Evolutionary conservation across 1,284 basidiomycete genomes (phyloP).

Genomic region (Malassezia pachydermatis): DNA sequence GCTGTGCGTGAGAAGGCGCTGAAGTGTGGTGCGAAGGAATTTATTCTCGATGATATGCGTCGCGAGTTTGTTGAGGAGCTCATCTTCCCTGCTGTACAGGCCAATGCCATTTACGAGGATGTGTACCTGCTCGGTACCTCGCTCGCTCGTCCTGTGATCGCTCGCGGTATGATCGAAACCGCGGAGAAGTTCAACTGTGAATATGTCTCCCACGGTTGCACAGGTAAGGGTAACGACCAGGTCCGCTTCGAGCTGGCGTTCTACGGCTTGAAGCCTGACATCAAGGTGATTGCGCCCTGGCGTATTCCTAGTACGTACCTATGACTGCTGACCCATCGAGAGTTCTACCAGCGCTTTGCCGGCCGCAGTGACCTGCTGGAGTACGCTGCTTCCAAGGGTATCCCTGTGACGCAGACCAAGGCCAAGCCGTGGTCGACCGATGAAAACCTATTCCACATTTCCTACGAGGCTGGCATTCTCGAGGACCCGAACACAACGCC

Average conservation of each 20-base stretch:
- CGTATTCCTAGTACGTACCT: constrained; percentile 66
- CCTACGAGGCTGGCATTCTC: constrained; percentile 96
- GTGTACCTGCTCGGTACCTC: constrained; percentile 97
- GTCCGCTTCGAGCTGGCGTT: constrained; percentile 98
- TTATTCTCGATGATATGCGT: constrained; percentile 86
- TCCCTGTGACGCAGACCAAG: constrained; percentile 88
- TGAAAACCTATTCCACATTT: constrained; percentile 99
- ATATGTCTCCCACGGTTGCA: constrained; percentile 95
- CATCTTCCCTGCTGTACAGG: constrained; percentile 92
- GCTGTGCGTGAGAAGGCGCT: constrained; percentile 86
- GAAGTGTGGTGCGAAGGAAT: constrained; percentile 84
- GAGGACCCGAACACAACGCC: constrained; percentile 94
- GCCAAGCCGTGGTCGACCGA: constrained; percentile 95
- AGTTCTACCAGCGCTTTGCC: constrained; percentile 96
- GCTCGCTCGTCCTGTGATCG: constrained; percentile 93
- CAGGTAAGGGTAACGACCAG: constrained; percentile 98
- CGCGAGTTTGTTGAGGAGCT: constrained; percentile 91
- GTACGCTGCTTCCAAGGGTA: constrained; percentile 77
- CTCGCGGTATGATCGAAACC: constrained; percentile 92
- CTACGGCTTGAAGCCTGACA: constrained; percentile 94
- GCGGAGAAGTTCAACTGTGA: constrained; percentile 62
- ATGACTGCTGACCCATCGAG: too few relatives aligned
- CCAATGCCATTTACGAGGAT: constrained; percentile 98
- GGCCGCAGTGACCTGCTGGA: constrained; percentile 84
- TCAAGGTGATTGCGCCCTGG: constrained; percentile 99